Conservation (phyloP, 1,139 yeast genomes). For the Kluyveromyces marxianus region DNA sequence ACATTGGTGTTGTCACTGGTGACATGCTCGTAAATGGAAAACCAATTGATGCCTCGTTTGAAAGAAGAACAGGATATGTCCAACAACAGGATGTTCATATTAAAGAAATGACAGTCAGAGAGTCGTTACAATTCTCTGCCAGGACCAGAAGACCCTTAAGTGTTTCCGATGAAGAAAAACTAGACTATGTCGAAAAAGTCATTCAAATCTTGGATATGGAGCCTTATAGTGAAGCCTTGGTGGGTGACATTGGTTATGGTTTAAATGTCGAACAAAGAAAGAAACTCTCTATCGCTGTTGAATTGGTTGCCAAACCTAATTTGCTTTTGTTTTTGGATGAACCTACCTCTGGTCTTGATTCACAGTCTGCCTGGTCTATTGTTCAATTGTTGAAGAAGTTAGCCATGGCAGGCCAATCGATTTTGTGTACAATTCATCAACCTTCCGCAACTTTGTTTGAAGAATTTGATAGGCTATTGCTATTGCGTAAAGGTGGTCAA, state of each 20-base stretch:
- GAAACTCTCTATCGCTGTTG: slow-evolving; percentile 52
- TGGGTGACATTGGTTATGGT: slow-evolving; percentile 47
- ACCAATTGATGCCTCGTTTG: slow-evolving; percentile 41
- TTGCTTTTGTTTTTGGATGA: slow-evolving; percentile 44
- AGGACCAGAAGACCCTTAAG: slow-evolving; percentile 44
- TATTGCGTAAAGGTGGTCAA: slow-evolving; percentile 44
- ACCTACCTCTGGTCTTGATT: slow-evolving; percentile 48
- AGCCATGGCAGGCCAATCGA: slow-evolving; percentile 48
- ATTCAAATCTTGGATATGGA: slow-evolving; percentile 45
- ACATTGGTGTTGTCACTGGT: slow-evolving; percentile 50
- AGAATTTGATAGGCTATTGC: slow-evolving; percentile 39
- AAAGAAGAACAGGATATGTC: slow-evolving; percentile 53
- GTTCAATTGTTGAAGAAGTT: slow-evolving; percentile 38
- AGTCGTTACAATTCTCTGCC: slow-evolving; percentile 48
- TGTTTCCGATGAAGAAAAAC: slow-evolving; percentile 42
- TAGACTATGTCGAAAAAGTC: slow-evolving; percentile 45
- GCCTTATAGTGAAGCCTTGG: slow-evolving; percentile 50
- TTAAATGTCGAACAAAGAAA: slow-evolving; percentile 57
- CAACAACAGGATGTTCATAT: slow-evolving; percentile 57
- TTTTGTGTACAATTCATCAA: slow-evolving; percentile 51
- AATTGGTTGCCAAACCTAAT: slow-evolving; percentile 45
- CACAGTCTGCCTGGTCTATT: slow-evolving; percentile 51
- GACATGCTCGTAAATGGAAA: slow-evolving; percentile 51
- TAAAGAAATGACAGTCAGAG: slow-evolving; percentile 47
- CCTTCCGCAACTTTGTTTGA: slow-evolving; percentile 51